Base-by-base conservation (phyloP, 495 filamentous ascomycete species). In the Penicillium pulvis region DNA sequence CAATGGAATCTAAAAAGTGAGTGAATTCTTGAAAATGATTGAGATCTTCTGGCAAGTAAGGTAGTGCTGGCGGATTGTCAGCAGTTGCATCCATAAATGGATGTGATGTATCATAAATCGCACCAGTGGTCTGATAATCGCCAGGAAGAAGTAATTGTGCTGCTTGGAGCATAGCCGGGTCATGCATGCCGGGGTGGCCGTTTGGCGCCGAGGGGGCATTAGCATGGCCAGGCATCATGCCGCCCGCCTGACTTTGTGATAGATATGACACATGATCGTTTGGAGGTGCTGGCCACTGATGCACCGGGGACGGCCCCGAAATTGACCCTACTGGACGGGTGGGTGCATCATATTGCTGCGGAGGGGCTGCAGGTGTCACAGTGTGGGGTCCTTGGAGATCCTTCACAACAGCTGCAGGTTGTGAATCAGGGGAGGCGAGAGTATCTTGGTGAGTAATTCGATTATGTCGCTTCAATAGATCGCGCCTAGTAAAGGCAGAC, bases 391-490 rank as follows among this genome's bases (percentile, higher is more conserved):
- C 49, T 60, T 60, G 61, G 36, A 64, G 50, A 55, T 42, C 53
- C 62, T 62, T 59, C n/a, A 24, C 44, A 43, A 51, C 43, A 10
- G 62, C 53, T 33, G 63, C 65, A 17, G 72, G 51, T 50, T 72
- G 71, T 3, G 71, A 70, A 49, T 62, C 69, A 16, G 74, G 72
- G 11, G 74, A 75, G 9, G 57, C 61, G 24, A 72, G 42, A 1
- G 59, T 64, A 66, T 74, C 69, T 42, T 75, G 71, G 52, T 75
- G 72, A 4, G 74, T 66, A 36, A 77, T 81, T 55, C 77, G 75
- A 43, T 75, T 77, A 57, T 83, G 80, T 51, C 80, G 75, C 59
- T 81, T 81, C 58, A 83, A 63, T 20, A 83, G 74, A 73, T 83
- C 80, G 46, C 80, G 74, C 48, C 80, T 74, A 51, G 80, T 81